These are phyloP conservation scores for Camelina sativa DNA, from an alignment of 345 rosid genomes.

Conservation along the genomic window DNA sequence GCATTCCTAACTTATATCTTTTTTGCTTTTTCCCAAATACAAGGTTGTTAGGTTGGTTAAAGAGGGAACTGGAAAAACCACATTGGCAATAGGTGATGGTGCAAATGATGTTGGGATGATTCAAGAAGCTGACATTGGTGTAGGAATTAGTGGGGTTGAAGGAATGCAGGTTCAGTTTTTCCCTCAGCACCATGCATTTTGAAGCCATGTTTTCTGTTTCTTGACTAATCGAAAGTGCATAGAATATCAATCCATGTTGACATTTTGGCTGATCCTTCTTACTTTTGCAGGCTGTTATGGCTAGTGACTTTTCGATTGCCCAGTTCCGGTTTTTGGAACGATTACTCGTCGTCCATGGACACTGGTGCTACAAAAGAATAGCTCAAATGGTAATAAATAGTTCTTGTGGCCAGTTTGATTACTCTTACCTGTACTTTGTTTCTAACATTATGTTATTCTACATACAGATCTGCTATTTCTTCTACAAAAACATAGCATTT, in stretches of 20 bases:
- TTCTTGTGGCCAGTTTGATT: constrained; percentile 23
- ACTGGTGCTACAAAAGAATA: constrained; percentile 98
- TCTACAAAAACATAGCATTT: constrained; percentile 97
- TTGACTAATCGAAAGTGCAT: not conserved
- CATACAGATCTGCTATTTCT: constrained; percentile 91
- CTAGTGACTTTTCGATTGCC: constrained; percentile 94
- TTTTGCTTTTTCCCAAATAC: constrained; percentile 15
- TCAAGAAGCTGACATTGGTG: constrained; percentile 99
- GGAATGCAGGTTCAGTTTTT: constrained; percentile 90
- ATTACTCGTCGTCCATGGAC: constrained; percentile 96
- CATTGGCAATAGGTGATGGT: constrained; percentile 96
- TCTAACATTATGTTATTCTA: constrained; percentile 27
- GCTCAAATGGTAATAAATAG: constrained; percentile 83
- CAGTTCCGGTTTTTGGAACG: constrained; percentile 96
- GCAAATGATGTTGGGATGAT: constrained; percentile 99
- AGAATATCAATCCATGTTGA: not conserved
- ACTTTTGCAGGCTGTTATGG: constrained; percentile 91
- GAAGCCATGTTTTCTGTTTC: constrained; percentile 11
- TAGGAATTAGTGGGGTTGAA: constrained; percentile 98
- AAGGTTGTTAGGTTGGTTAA: constrained; percentile 92
- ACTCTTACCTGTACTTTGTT: not conserved
- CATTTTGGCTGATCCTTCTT: constrained; percentile 6
- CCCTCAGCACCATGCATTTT: constrained; percentile 22
- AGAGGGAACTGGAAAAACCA: constrained; percentile 91
- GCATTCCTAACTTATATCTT: not conserved